Evolutionary conservation across 2,329 filamentous ascomycete species (phyloP).

Genomic region (Alternaria alternata): DNA sequence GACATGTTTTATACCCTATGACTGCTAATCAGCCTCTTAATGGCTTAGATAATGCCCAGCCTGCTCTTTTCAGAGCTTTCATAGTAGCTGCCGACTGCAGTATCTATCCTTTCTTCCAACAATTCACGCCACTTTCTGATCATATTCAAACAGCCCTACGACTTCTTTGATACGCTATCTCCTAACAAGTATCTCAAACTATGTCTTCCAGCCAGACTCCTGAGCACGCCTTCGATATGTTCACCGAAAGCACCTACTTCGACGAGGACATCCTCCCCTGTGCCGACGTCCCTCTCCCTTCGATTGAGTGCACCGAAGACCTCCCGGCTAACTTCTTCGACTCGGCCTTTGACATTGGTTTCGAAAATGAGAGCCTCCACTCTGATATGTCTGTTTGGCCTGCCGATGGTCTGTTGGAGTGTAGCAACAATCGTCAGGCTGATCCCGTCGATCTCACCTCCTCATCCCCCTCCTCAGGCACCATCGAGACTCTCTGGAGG

Average conservation of each 20-base stretch:
- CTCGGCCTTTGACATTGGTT: neutral
- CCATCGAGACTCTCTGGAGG: slow-evolving; percentile 1
- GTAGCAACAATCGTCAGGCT: neutral
- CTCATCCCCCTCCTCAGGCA: neutral
- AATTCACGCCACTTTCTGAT: neutral
- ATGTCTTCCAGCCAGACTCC: neutral
- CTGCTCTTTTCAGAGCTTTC: slow-evolving; percentile 2
- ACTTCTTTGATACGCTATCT: neutral
- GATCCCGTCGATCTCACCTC: neutral
- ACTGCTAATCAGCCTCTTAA: neutral
- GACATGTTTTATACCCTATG: neutral
- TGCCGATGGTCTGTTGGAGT: neutral
- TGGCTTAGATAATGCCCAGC: slow-evolving; percentile 10
- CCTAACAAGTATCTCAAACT: neutral
- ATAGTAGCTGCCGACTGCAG: neutral
- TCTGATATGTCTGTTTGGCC: slow-evolving; percentile 4
- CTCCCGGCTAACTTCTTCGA: neutral
- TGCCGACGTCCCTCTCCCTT: neutral
- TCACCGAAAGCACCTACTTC: slow-evolving; percentile 1
- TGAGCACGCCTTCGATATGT: neutral
- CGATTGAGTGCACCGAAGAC: neutral
- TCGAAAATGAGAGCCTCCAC: neutral
- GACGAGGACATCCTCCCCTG: neutral
- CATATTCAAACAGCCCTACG: neutral
- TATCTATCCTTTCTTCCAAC: neutral